Conservation (phyloP, 441 rosid species). For the Lepidium campestre region DNA sequence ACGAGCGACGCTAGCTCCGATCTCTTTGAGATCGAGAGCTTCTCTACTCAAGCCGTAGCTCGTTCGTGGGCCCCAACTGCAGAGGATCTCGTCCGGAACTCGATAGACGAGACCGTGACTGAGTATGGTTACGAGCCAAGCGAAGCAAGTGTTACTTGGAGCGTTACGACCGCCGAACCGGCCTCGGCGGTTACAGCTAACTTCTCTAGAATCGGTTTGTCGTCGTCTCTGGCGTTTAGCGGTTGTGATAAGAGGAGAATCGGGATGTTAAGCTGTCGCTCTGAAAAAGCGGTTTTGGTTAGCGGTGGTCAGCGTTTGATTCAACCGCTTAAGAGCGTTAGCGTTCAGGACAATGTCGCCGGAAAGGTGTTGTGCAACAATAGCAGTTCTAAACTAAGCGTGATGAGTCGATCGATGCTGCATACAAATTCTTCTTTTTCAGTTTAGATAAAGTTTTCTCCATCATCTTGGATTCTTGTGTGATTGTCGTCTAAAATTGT, state of each 20-base stretch:
- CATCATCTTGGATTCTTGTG: neutral
- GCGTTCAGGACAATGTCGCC: neutral
- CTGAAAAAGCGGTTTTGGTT: slow-evolving; percentile 61
- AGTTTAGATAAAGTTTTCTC: neutral
- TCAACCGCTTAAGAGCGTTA: slow-evolving; percentile 3
- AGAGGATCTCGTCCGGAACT: slow-evolving; percentile 9
- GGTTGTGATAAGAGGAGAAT: slow-evolving; percentile 28
- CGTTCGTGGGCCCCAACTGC: slow-evolving; percentile 15
- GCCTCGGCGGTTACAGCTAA: slow-evolving; percentile 32
- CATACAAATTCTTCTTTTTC: neutral
- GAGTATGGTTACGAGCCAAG: slow-evolving; percentile 68
- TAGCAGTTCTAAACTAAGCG: slow-evolving; percentile 15
- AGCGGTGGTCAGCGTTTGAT: slow-evolving; percentile 14
- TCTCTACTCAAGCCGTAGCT: slow-evolving; percentile 54
- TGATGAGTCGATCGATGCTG: neutral
- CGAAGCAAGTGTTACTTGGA: slow-evolving; percentile 84
- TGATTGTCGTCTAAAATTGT: neutral
- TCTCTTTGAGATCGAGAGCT: slow-evolving; percentile 91
- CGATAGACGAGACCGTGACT: slow-evolving; percentile 25
- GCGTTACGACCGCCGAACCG: slow-evolving; percentile 67
- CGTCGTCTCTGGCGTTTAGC: neutral
- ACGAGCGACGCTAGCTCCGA: slow-evolving; percentile 90
- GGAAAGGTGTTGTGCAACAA: slow-evolving; percentile 21
- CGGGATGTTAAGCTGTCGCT: slow-evolving; percentile 54
- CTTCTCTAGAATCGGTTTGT: slow-evolving; percentile 28